Evolutionary conservation across 306 rosid genomes (phyloP).

Genomic region (Lathyrus tuberosus): DNA sequence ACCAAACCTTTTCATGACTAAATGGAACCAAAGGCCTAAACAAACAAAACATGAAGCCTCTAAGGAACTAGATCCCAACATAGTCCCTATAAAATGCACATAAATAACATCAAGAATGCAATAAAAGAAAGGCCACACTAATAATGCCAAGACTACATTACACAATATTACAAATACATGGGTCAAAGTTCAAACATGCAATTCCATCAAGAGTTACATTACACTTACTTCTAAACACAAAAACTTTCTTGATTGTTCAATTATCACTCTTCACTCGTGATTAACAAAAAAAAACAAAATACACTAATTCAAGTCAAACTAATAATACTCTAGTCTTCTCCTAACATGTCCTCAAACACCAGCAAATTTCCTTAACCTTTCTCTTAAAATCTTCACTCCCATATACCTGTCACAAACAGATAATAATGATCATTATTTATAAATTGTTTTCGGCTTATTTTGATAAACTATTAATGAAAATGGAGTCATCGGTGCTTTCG

Average conservation of each 20-base stretch:
- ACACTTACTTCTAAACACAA: conserved; percentile 15
- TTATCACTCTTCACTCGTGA: conserved; percentile 44
- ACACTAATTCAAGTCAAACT: conserved; percentile 39
- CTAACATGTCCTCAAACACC: conserved; percentile 51
- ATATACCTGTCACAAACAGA: conserved; percentile 69
- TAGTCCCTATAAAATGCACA: not conserved
- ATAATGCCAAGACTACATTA: not conserved
- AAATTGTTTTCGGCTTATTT: conserved; percentile 2
- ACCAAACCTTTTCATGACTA: too few species aligned
- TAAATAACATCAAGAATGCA: not conserved
- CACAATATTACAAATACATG: conserved; percentile 3
- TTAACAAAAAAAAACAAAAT: conserved; percentile 33
- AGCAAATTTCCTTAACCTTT: conserved; percentile 63
- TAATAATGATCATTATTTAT: not conserved
- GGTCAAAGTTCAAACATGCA: not conserved
- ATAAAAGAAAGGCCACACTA: too few species aligned
- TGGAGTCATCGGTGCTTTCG: not conserved
- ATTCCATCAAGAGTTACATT: not conserved
- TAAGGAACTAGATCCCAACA: not conserved
- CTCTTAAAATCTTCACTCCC: conserved; percentile 82
- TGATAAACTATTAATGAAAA: not conserved
- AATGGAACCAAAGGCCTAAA: not conserved
- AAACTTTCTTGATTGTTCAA: conserved; percentile 33
- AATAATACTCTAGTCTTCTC: conserved; percentile 32
- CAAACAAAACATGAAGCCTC: not conserved